Conservation (phyloP, 2,329 filamentous ascomycete species). For the Colletotrichum neosansevieriae region DNA sequence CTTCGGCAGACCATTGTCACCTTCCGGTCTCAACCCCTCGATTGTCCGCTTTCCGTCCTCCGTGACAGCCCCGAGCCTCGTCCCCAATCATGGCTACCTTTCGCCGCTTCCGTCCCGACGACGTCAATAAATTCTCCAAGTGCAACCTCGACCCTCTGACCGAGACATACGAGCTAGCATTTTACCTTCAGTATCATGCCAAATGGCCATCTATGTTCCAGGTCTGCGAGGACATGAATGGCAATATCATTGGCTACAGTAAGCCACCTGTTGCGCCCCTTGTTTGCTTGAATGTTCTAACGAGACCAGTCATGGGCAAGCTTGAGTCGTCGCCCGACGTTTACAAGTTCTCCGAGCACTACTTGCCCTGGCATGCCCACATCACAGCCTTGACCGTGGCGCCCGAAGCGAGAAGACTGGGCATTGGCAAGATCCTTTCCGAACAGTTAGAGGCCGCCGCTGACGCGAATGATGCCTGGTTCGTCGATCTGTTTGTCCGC, state of each 20-base stretch:
- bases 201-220: constrained; percentile 97
- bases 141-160: constrained; percentile 97
- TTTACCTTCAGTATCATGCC: constrained; percentile 96
- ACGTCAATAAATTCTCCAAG: constrained; percentile 90
- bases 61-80: not conserved
- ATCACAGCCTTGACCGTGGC: constrained; percentile 96
- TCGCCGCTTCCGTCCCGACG: constrained; percentile 84
- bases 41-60: not conserved
- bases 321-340: constrained; percentile 86
- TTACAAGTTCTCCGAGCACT: constrained; percentile 82
- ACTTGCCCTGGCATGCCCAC: constrained; percentile 99
- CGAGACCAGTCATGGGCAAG: constrained; percentile 88
- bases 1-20: not conserved
- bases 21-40: not conserved
- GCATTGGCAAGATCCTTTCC: constrained; percentile 87
- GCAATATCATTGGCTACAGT: constrained; percentile 97
- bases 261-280: constrained; percentile 50
- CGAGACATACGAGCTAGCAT: constrained; percentile 96
- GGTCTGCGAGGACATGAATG: constrained; percentile 85
- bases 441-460: constrained; percentile 85
- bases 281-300: constrained; percentile 43
- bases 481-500: constrained; percentile 94
- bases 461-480: constrained; percentile 88
- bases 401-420: constrained; percentile 85
- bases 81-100: constrained; percentile 78